These are phyloP conservation scores for Moesziomyces antarcticus DNA, from an alignment of 1,284 basidiomycete species.

Conservation along the genomic window DNA sequence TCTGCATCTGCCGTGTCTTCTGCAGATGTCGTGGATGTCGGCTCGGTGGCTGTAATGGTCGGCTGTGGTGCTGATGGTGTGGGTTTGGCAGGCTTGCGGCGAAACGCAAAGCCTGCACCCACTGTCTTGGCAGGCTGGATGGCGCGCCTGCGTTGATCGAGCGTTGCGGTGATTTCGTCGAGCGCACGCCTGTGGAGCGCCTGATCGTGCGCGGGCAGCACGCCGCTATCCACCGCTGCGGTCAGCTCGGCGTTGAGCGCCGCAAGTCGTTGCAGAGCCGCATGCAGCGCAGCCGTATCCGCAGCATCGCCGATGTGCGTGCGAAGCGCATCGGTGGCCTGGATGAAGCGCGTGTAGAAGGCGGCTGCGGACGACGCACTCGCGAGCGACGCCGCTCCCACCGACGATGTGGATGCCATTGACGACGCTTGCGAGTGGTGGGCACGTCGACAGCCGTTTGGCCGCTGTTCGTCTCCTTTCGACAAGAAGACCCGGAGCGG, in stretches of 20 bases:
- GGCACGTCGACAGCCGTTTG: no score
- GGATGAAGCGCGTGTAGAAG: conserved; percentile 33
- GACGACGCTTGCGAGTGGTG: no score
- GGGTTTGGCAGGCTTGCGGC: background rate
- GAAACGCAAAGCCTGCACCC: no score
- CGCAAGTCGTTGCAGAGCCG: conserved; percentile 23
- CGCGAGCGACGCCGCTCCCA: conserved; percentile 23
- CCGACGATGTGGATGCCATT: conserved; percentile 39
- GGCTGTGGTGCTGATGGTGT: background rate
- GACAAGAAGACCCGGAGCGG: no score
- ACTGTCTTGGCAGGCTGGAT: no score
- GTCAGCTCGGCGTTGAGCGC: conserved; percentile 25
- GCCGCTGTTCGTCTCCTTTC: no score
- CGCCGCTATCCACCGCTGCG: conserved; percentile 20
- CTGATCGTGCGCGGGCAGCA: conserved; percentile 44
- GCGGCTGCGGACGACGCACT: conserved; percentile 25
- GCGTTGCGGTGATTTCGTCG: conserved; percentile 5
- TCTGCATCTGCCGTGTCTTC: background rate
- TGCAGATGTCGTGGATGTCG: background rate
- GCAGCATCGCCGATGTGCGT: conserved; percentile 2
- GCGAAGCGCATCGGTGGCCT: conserved; percentile 7
- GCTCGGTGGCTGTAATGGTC: background rate
- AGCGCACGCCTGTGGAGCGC: conserved; percentile 25
- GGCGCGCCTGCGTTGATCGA: background rate
- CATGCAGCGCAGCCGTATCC: conserved; percentile 10